Evolutionary conservation across 2,329 filamentous ascomycete genomes (phyloP), one percentile per base, ranked within the genome.

Genomic region (Sporothrix pallida): DNA sequence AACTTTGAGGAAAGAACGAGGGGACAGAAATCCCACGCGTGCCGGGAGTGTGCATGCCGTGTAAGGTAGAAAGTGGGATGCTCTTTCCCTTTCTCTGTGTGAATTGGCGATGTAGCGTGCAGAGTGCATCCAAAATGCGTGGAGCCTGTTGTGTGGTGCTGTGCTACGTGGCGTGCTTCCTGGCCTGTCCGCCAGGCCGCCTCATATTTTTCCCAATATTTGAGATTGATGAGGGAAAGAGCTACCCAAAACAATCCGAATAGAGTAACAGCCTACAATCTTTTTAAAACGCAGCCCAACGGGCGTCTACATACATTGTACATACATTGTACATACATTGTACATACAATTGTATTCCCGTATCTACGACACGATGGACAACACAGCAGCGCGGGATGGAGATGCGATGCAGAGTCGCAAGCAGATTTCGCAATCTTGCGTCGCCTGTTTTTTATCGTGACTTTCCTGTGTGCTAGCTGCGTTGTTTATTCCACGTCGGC

Each of bases 151-250:
- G 37, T 20, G 60, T 67, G 54, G 72, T 72, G 62, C 68, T 74
- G 70, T 73, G 75, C 74, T 76, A 76, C 75, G 75, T 76, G 75
- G 75, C 75, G 74, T 72, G 48, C 58, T 72, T 71, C 63, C 20
- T 48, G 60, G 56, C 75, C 73, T 67, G 71, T 74, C 75, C 63
- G 37, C 26, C 67, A 31, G 68, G 44, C 70, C 71, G 68, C 63
- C 67, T 73, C 31, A 37, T 37, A 37, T 37, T 37, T 37, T 37
- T 37, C 31, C 5, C 62, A 60, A 48, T 58, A 56, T 56, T 56
- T 2, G 31, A 37, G 31, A 37, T 37, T 65, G 37, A 65, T 20
- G 9, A 65, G 60, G n/a, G 42, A 65, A 65, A 23, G 42, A 23
- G 37, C 37, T 37, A 65, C 37, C 17, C 31, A 46, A 23, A 67